These are phyloP conservation scores for Calendula officinalis DNA, from an alignment of 129 eudicot genomes.

Conservation along the genomic window DNA sequence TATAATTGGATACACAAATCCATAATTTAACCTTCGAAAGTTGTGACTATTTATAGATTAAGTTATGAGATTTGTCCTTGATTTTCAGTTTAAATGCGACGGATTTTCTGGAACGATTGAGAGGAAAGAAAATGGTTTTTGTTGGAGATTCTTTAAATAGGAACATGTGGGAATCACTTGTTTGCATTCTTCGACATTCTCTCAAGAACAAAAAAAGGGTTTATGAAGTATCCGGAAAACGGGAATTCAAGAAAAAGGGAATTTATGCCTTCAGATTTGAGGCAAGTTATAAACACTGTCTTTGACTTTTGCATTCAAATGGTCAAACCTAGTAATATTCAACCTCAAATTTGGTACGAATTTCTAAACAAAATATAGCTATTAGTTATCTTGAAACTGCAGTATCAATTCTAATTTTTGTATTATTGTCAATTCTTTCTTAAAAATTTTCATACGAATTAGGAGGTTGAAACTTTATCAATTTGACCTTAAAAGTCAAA, in stretches of 20 bases:
- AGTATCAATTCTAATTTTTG: neutral
- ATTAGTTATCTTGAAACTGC: neutral
- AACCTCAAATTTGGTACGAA: constrained; percentile 10
- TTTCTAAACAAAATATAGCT: neutral
- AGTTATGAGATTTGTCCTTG: no score
- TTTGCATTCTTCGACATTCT: constrained; percentile 69
- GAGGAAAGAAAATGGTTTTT: constrained; percentile 70
- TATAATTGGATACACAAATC: no score
- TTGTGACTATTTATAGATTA: no score
- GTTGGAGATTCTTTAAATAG: constrained; percentile 89
- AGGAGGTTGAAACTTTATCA: neutral
- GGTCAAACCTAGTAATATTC: constrained; percentile 8
- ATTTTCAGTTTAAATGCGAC: constrained; percentile 62
- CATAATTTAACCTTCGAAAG: no score
- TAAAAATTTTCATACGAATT: neutral
- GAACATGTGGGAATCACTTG: constrained; percentile 97
- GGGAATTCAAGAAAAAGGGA: constrained; percentile 72
- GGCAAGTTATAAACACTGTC: constrained; percentile 41
- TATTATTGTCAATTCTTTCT: neutral
- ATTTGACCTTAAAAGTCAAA: constrained; percentile 13
- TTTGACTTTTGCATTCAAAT: constrained; percentile 10
- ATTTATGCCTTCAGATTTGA: constrained; percentile 72
- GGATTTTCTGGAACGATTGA: constrained; percentile 71
- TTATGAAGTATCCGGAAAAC: constrained; percentile 66
- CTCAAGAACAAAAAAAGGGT: constrained; percentile 54